Conservation (phyloP, 208 protist genomes). For the Leishmania arabica region DNA sequence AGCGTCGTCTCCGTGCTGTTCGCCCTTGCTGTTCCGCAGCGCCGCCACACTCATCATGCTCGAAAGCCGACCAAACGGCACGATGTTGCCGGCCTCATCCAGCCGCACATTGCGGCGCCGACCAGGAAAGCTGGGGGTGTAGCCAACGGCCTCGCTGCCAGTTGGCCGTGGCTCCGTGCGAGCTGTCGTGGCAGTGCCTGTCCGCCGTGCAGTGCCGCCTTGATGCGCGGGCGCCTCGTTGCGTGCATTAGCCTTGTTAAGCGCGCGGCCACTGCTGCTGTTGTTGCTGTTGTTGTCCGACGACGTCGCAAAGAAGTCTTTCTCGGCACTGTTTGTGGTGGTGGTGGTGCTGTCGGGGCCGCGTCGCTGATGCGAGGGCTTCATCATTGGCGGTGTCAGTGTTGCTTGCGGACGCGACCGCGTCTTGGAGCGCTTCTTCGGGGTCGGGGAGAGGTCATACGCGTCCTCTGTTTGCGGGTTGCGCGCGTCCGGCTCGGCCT, state of each 20-base stretch:
- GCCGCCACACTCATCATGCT: slow-evolving; percentile 7
- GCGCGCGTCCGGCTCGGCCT: slow-evolving; percentile 18
- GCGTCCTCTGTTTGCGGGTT: slow-evolving; percentile 11
- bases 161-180: not conserved
- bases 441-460: slow-evolving; percentile 44
- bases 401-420: slow-evolving; percentile 21
- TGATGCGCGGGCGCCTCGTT: not conserved
- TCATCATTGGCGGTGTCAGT: not conserved
- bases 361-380: not conserved
- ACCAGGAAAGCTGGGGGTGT: slow-evolving; percentile 9
- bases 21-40: not conserved
- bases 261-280: not conserved
- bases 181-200: not conserved
- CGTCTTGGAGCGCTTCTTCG: slow-evolving; percentile 66
- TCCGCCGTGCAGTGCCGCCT: not conserved
- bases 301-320: slow-evolving; percentile 26
- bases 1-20: not conserved
- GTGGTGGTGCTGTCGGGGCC: slow-evolving; percentile 12
- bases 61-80: slow-evolving; percentile 10
- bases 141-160: not conserved
- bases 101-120: slow-evolving; percentile 27
- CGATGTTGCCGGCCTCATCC: slow-evolving; percentile 28
- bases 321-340: slow-evolving; percentile 28
- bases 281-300: not conserved
- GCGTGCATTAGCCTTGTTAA: not conserved